Conservation (phyloP, 345 rosid genomes). For the Boechera retrofracta region DNA sequence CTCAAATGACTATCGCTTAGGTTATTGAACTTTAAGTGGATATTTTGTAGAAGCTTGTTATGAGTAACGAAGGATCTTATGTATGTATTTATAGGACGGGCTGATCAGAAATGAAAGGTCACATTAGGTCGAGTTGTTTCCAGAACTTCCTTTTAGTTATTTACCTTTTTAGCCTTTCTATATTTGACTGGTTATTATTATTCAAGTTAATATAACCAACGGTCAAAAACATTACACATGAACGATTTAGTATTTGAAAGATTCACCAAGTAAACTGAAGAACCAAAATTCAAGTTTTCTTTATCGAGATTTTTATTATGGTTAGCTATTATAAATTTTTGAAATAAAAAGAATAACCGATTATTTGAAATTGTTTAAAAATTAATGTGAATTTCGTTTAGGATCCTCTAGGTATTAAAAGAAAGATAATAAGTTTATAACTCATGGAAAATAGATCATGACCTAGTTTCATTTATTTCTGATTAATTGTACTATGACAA, state of each 20-base stretch:
- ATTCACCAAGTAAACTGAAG: not conserved
- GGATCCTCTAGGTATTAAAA: not conserved
- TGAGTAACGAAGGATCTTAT: not conserved
- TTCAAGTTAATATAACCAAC: not conserved
- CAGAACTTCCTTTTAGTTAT: constrained; percentile 2
- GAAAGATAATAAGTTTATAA: not conserved
- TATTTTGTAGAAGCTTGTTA: constrained; percentile 26
- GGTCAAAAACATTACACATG: constrained; percentile 31
- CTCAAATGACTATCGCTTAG: not conserved
- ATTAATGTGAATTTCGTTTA: not conserved
- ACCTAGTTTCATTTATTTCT: not conserved
- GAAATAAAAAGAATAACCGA: not conserved
- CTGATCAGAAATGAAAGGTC: constrained; percentile 28
- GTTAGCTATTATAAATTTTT: no score
- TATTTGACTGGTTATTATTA: constrained; percentile 1
- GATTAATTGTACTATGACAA: not conserved
- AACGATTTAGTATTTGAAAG: not conserved
- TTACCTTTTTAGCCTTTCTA: constrained; percentile 34
- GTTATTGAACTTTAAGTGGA: not conserved
- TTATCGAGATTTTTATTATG: not conserved
- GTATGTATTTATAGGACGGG: constrained; percentile 40
- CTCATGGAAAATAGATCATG: not conserved
- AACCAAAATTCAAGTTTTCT: not conserved
- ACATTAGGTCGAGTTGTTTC: constrained; percentile 32
- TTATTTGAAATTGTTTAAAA: not conserved